Conservation (phyloP, 2,329 filamentous ascomycete genomes). For the Fusarium proliferatum region DNA sequence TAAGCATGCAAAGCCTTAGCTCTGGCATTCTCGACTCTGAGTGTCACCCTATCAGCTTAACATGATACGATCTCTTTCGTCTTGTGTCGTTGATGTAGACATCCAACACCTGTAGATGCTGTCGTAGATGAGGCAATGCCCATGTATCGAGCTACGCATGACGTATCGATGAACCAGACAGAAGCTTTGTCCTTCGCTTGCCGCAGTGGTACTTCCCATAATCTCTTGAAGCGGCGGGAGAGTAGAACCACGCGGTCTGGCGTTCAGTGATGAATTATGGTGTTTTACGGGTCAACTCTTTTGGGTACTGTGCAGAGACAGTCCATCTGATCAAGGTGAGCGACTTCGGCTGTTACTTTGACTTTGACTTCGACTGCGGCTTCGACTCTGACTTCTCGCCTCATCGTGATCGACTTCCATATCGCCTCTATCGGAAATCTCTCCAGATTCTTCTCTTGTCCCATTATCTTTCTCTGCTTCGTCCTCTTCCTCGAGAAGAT, state of each 20-base stretch:
- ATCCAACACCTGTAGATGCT: background rate
- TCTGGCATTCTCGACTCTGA: background rate
- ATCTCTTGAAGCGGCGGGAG: background rate
- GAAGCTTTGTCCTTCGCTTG: background rate
- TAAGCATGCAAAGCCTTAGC: background rate
- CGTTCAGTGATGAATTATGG: background rate
- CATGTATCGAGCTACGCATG: background rate
- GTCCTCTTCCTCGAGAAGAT: slow-evolving; percentile 71
- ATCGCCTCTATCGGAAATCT: slow-evolving; percentile 48
- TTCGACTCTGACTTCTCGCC: slow-evolving; percentile 37
- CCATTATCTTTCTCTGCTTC: slow-evolving; percentile 52
- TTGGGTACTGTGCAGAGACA: background rate
- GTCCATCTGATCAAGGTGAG: slow-evolving; percentile 43
- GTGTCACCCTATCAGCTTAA: background rate
- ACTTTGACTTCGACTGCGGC: slow-evolving; percentile 30
- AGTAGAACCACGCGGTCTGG: too few relatives aligned
- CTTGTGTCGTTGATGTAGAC: background rate
- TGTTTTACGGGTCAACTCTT: background rate
- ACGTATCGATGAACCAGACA: background rate
- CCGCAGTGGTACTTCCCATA: background rate
- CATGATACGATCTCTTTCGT: background rate
- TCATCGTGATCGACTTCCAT: slow-evolving; percentile 55
- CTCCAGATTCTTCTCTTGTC: slow-evolving; percentile 55
- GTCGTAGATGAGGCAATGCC: background rate
- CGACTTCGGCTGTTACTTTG: slow-evolving; percentile 32